Base-by-base conservation (phyloP, 306 rosid genomes). In the Malus orientalis region DNA sequence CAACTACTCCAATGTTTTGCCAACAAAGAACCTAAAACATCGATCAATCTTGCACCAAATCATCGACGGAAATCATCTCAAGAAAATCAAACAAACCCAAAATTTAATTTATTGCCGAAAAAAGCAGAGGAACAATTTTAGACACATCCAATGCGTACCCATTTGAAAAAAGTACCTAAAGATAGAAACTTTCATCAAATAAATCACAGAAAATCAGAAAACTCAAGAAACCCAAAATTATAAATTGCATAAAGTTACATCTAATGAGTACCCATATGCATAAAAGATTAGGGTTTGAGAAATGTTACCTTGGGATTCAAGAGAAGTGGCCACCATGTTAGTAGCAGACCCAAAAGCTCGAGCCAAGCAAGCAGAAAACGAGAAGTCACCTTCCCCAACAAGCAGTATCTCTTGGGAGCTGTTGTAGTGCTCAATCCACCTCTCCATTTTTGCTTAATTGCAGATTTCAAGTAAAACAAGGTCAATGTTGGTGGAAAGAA, bases 371-470 rank as follows among this genome's bases (percentile, higher is more conserved):
- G 73, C 81, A 33, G 86, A 72, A 29, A 83, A 79, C 1, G 86
- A 83, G 44, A 83, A 83, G 57, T 79, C 81, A 3, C 84, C 84
- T 57, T 84, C 87, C 4, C 86, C 82, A 68, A 73, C 77, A 20
- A 84, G 58, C 58, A 84, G 11, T 11, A 73, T 80, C 53, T 30
- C 33, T 54, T 84, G 82, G 30, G 70, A 61, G 73, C 84, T 80
- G 1, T 8, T 1, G 51, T 80, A 84, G 57, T 76, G 77, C 45
- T 32, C 11, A n/a, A 84, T 79, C 70, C 30, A 58, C 63, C 6
- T 42, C 6, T 53, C 76, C 55, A 73, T 58, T 38, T 32, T 40
- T 32, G 11, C 6, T 63, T 30, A 11, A 18, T 60, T 23, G 6
- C 14, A 60, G 65, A 60, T 60, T 12, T 12, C 13, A 11, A 23